Base-by-base conservation (phyloP, 805 yeast genomes). In the Diddensiella santjacobensis region DNA sequence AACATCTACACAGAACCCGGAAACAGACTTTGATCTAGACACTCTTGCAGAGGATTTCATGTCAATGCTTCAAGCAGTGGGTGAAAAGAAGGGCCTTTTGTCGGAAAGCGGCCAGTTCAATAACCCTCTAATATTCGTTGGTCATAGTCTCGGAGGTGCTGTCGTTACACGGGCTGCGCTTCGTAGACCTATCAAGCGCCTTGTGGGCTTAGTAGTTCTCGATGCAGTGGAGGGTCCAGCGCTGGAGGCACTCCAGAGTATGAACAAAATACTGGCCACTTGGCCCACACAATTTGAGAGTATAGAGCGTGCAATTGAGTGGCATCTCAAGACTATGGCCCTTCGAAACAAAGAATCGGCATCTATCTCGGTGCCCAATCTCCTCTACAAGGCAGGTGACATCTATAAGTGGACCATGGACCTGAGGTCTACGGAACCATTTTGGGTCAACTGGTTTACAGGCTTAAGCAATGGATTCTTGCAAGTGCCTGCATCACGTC, bases 211-310 rank as follows among this genome's bases (percentile, higher is more conserved):
- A 2, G 76, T 79, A 0, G 80, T 90, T 72, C 67, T 93, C 15
- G 99, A 93, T 65, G 93, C 93, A 2, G 96, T 93, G 1, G 99
- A 93, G 62, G 98, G 90, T 50, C 83, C 93, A 0, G 97, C 98
- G 0, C 72, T 84, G 1, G 74, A 75, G 33, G 81, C 96, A 0
- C 68, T 93, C 3, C 59, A 61, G 2, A 71, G 79, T 3, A 90
- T 93, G 87, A 75, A 80, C 4, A 57, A 63, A n/a, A 86, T 86
- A 51, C 70, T 93, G 8, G 60, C 67, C 2, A 70, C 71, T n/a
- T 70, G 93, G 37, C 98, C 98, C 0, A 62, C 61, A 29, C 53
- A 60, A 1, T 93, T 93, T 55, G 53, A 59, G 0, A 67, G 78
- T 0, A 53, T 77, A 3, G 64, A 72, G 15, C 74, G 72, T 3